Percentiles rank a stretch among this genome's conserved stretches.
Conservation (phyloP, 306 rosid species). For the Carpinus fangiana region DNA sequence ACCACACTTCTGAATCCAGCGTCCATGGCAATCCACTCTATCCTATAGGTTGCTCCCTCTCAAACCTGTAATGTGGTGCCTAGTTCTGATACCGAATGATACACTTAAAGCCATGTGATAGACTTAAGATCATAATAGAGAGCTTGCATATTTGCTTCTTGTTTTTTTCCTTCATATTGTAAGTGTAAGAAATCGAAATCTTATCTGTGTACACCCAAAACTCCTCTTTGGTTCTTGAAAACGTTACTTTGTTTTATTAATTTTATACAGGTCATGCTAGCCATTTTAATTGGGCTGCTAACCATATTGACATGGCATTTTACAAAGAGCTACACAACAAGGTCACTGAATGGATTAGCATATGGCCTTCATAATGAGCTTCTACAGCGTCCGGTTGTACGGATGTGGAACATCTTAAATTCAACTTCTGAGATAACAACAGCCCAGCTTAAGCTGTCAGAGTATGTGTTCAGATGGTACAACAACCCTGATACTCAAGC, state of each 20-base stretch:
- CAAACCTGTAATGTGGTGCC: too few relatives aligned
- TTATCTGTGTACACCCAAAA: not conserved
- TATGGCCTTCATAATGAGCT: constrained; percentile 90
- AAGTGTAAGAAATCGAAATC: too few relatives aligned
- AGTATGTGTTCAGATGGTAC: constrained; percentile 73
- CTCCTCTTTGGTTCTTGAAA: constrained; percentile 16
- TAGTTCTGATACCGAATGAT: too few relatives aligned
- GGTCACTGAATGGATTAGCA: constrained; percentile 78
- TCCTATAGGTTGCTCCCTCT: too few relatives aligned
- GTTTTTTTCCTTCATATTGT: too few relatives aligned
- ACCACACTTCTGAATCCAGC: too few relatives aligned
- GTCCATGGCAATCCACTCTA: too few relatives aligned
- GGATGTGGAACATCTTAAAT: constrained; percentile 97
- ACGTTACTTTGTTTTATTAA: constrained; percentile 2
- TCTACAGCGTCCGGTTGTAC: constrained; percentile 84
- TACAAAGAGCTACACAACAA: constrained; percentile 81
- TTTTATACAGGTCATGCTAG: constrained; percentile 81
- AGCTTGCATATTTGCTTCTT: not conserved
- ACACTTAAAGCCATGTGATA: too few relatives aligned
- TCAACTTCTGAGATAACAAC: constrained; percentile 88
- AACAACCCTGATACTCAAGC: constrained; percentile 80
- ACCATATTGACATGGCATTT: constrained; percentile 98
- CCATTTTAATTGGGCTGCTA: constrained; percentile 85
- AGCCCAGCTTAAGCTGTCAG: constrained; percentile 85
- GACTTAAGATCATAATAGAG: too few relatives aligned